Evolutionary conservation across 140 eudicot species (phyloP).

Genomic region (Bidens hawaiensis): DNA sequence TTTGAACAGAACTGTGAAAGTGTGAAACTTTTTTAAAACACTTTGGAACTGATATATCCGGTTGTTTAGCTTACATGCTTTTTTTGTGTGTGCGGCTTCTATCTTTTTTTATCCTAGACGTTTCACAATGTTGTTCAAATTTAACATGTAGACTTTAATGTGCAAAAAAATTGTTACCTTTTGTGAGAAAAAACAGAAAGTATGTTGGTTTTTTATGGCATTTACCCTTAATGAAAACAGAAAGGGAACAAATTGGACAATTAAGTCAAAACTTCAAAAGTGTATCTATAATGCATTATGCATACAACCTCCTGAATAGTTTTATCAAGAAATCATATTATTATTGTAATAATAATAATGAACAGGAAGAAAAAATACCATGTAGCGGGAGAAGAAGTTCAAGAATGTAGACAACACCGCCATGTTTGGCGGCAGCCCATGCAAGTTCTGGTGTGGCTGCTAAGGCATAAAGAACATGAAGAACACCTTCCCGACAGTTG

Average conservation of each 20-base stretch:
- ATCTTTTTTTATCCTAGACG: too few species aligned
- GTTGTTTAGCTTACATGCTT: too few species aligned
- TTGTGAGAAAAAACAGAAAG: too few species aligned
- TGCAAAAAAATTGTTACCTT: too few species aligned
- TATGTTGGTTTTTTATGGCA: too few species aligned
- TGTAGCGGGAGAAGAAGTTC: conserved; percentile 82
- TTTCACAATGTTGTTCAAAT: too few species aligned
- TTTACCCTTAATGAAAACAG: too few species aligned
- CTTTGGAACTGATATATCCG: too few species aligned
- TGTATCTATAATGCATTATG: not conserved
- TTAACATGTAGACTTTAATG: too few species aligned
- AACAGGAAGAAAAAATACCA: conserved; percentile 31
- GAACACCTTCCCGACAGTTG: conserved; percentile 92
- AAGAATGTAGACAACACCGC: conserved; percentile 94
- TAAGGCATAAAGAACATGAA: conserved; percentile 95
- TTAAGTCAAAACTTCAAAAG: not conserved
- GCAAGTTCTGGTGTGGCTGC: conserved; percentile 98
- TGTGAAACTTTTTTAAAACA: too few species aligned
- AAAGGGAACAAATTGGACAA: not conserved
- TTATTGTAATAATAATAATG: not conserved
- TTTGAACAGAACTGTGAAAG: too few species aligned
- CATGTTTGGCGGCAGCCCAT: conserved; percentile 99
- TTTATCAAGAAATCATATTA: not conserved
- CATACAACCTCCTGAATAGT: not conserved
- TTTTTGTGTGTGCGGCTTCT: too few species aligned